Percentiles rank a stretch among this genome's conserved stretches.
These are phyloP conservation scores for Crithidia acanthocephali DNA, from an alignment of 208 protist genomes.

Conservation along the genomic window DNA sequence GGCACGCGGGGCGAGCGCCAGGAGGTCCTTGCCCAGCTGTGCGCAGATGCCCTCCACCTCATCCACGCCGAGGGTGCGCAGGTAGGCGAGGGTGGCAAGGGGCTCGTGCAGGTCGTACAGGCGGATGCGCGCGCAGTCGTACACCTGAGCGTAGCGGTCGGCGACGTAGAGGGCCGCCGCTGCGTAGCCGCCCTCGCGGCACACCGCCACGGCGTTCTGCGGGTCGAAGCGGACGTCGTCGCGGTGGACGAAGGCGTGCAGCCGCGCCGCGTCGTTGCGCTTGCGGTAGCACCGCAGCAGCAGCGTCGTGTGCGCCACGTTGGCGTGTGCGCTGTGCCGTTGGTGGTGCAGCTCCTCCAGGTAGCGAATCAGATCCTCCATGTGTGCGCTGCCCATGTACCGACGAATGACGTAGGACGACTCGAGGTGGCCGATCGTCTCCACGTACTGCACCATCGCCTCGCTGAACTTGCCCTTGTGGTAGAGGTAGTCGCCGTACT, in stretches of 20 bases:
- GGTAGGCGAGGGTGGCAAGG: slow-evolving; percentile 64
- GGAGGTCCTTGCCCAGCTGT: slow-evolving; percentile 88
- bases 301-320: slow-evolving; percentile 96
- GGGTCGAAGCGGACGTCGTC: slow-evolving; percentile 93
- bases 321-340: slow-evolving; percentile 64
- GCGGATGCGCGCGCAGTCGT: slow-evolving; percentile 91
- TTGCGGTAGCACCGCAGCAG: slow-evolving; percentile 98
- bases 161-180: slow-evolving; percentile 89
- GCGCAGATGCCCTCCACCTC: slow-evolving; percentile 83
- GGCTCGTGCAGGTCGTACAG: slow-evolving; percentile 75
- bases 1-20: slow-evolving; percentile 40
- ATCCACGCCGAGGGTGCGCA: slow-evolving; percentile 78
- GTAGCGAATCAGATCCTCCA: slow-evolving; percentile 94
- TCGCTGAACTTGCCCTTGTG: slow-evolving; percentile 67
- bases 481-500: slow-evolving; percentile 96
- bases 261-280: slow-evolving; percentile 87
- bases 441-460: slow-evolving; percentile 95
- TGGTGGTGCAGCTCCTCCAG: slow-evolving; percentile 89
- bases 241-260: slow-evolving; percentile 92
- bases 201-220: slow-evolving; percentile 95
- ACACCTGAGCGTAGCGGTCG: slow-evolving; percentile 77
- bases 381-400: slow-evolving; percentile 95
- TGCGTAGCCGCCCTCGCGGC: slow-evolving; percentile 90
- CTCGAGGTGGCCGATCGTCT: slow-evolving; percentile 95
- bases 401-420: slow-evolving; percentile 97